Evolutionary conservation across 164 flowering plant genomes (phyloP), one percentile per base, ranked within the genome.

Genomic region (Magnolia kwangsiensis): DNA sequence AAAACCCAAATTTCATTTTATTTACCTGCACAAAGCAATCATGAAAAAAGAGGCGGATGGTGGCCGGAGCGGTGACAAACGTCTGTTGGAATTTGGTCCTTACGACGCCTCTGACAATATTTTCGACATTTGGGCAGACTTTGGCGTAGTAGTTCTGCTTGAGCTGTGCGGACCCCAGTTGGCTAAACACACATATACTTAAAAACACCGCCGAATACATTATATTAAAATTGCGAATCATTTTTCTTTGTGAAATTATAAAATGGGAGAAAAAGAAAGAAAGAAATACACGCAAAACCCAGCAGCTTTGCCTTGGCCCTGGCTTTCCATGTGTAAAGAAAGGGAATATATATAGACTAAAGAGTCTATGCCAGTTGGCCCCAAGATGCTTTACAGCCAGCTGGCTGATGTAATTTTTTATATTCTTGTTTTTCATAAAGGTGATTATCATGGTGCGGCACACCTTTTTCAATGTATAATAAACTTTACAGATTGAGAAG

Each of bases 21-120:
- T 69, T 50, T 77, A 91, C 98, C 86, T 82, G 78, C 76, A 94
- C 93, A 37, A 89, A 82, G 83, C 98, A 94, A 70, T 94, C 98
- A 63, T 94, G 98, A 88, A 94, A 92, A 84, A 89, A 91, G 83
- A 94, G 91, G 23, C 97, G 93, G 76, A 92, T 72, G 8, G 91
- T 87, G 1, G 87, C 97, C 0, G 98, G 97, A 37, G 86, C 84
- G 3, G 98, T 91, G 50, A 91, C 92, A 66, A 91, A 89, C 0
- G 98, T 94, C 71, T 92, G 91, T 3, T 63, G 50, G 70, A 94
- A 78, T 72, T 94, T 94, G 21, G 67, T 37, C 2, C 50, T 50
- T 1, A 94, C 98, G 1, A 76, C 95, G 4, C 23, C 49, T 65
- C 90, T 72, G 6, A 94, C 98, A 11, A 91, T 85, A 64, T 5